Percentiles rank a stretch among this genome's conserved stretches.
phyloP scores from a whole-genome alignment of 78 protist species.

The Tieghemostelium lacteum region DNA sequence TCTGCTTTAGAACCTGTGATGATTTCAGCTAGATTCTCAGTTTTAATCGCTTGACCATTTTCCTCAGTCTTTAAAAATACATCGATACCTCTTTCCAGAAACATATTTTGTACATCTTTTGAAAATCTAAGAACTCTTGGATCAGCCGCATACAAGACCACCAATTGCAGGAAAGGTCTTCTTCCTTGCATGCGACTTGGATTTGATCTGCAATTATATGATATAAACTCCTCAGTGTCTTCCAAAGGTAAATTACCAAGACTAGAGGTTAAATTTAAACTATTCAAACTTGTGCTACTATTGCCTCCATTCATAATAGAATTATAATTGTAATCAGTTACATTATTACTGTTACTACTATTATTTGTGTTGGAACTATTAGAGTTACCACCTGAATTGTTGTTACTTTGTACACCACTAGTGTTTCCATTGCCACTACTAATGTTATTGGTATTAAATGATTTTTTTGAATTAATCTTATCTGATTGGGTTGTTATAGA shows the following conservation, averaged over 20 bases:
- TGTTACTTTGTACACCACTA: background rate
- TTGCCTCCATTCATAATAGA: background rate
- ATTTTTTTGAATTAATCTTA: background rate
- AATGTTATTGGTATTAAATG: conserved; percentile 4
- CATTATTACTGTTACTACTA: conserved; percentile 2
- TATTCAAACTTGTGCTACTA: background rate
- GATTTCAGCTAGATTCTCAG: conserved; percentile 79
- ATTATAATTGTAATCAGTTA: background rate
- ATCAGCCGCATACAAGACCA: conserved; percentile 73
- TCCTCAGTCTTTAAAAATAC: conserved; percentile 71
- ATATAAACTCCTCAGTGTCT: conserved; percentile 48
- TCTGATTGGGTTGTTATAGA: background rate
- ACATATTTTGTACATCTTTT: conserved; percentile 55
- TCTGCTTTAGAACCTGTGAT: conserved; percentile 78
- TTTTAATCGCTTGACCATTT: conserved; percentile 56
- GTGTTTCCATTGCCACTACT: background rate
- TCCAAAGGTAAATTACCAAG: conserved; percentile 28
- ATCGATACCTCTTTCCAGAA: conserved; percentile 72
- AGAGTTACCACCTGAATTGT: background rate
- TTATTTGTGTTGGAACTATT: background rate
- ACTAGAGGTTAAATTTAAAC: background rate
- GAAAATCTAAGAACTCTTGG: conserved; percentile 67
- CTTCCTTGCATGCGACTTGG: conserved; percentile 64
- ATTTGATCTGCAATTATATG: conserved; percentile 30
- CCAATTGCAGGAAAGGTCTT: conserved; percentile 82